Base-by-base conservation (phyloP, 2,329 filamentous ascomycete genomes). In the Colletotrichum noveboracense region DNA sequence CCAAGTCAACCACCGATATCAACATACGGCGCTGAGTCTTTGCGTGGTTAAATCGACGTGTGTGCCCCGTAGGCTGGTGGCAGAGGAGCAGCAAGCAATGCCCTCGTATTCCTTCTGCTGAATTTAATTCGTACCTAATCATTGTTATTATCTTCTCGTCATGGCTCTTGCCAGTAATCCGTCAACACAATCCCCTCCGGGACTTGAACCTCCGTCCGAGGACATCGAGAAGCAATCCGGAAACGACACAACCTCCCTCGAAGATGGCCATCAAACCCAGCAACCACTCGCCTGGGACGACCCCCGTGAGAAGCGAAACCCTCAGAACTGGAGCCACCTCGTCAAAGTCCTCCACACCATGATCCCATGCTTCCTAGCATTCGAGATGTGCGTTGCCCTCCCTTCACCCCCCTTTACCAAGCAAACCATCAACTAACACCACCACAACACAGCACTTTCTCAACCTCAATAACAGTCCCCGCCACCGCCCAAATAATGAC, bases 401-500 rank as follows among this genome's bases (percentile, higher is more conserved):
- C 71, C 38, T 14, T 2, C 14, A 6, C 14, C 6, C 6, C 5
- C 10, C 7, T 18, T 43, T 9, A 12, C 10, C 8, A 7, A 10
- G 3, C n/a, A 38, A 24, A 34, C 13, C 7, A 36, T 9, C 4
- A 2, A 16, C 12, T 64, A 10, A 58, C 12, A 24, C 18, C 13
- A 3, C 3, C 2, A 1, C 8, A 14, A 6, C 8, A 28, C 38
- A 78, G 76, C 24, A 77, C 68, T 10, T 68, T 75, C 24, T 73
- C 70, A n/a, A 78, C 76, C 14, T 78, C 75, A 3, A 72, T 78
- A 14, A 77, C 71, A n/a, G 75, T 74, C n/a, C 76, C 75, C 6
- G 68, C 75, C 4, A 67, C 67, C 7, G 18, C 38, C 3, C 43
- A 62, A 9, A 68, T 78, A 9, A 71, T 67, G 36, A 18, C 66